Base-by-base conservation (phyloP, 1,284 basidiomycete species). In the Cutaneotrichosporon sp. region DNA sequence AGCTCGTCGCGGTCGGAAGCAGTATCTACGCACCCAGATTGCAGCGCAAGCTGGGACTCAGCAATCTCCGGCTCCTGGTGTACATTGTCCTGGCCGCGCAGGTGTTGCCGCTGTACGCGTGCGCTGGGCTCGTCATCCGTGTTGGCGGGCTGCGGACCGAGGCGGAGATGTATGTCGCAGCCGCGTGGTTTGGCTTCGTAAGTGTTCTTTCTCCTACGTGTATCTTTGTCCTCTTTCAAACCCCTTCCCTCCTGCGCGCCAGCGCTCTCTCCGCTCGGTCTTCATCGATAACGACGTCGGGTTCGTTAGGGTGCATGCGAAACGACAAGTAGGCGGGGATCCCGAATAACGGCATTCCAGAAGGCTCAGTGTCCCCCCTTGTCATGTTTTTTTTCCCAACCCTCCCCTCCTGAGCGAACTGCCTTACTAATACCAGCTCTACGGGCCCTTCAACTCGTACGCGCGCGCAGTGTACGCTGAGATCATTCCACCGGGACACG, bases 91-190 rank as follows among this genome's bases (percentile, higher is more conserved):
- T 85, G 0, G 77, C 89, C 58, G 88, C 87, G 0, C 86, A 86
- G 9, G 71, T 85, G 8, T 85, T 95, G n/a, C 91, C 92, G 0
- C 81, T 86, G 0, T 96, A 93, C 71, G 91, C 91, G 0, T 91
- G 89, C 72, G 79, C 93, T 0, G 92, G 91, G 0, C 89, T 95
- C 77, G 64, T 93, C 1, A 79, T 84, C 2, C 73, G 86, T 1
- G 84, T 88, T 50, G 79, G 78, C 53, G 91, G 90, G 0, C 76
- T 96, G 65, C 89, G 88, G 8, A 89, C 88, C 0, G 86, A 86
- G 11, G 86, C 83, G 0, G 92, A 97, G 81, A 91, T 97, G 89
- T 95, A 88, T 75, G 86, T 81, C 0, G 82, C 95, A 4, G 89
- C 91, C 0, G 83, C 89, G 1, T 90, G 89, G 77, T 97, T 96